Percentiles rank a stretch among this genome's conserved stretches.
phyloP scores from a whole-genome alignment of 1,284 basidiomycete species.

The Microbotryomycetes sp. region DNA sequence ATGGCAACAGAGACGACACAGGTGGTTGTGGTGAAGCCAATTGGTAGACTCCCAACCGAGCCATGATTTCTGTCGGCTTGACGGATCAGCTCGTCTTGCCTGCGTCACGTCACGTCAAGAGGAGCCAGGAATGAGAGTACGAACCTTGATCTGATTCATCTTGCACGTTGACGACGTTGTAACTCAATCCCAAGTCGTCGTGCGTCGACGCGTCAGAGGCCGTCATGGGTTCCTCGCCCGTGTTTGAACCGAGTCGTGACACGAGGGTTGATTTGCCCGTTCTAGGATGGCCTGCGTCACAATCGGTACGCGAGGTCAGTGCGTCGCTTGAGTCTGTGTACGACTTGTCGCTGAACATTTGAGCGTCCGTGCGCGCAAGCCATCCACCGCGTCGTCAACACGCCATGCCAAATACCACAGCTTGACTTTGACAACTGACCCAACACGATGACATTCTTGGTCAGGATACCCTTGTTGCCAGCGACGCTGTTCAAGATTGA shows the following conservation, averaged over 20 bases:
- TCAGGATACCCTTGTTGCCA: conserved; percentile 70
- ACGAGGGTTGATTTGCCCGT: conserved; percentile 70
- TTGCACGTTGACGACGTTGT: conserved; percentile 74
- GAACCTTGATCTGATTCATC: conserved; percentile 84
- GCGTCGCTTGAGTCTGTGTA: no score
- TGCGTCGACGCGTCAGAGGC: conserved; percentile 33
- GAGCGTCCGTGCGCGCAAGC: no score
- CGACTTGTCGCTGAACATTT: no score
- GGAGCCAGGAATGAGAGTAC: conserved; percentile 34
- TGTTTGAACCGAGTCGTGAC: conserved; percentile 53
- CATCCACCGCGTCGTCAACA: conserved; percentile 1
- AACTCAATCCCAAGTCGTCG: conserved; percentile 70
- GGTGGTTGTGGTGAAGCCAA: conserved; percentile 63
- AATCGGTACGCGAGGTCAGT: no score
- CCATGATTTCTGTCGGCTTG: conserved; percentile 27
- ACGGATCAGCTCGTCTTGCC: conserved; percentile 16
- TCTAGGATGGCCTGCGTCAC: conserved; percentile 44
- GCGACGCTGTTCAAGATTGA: conserved; percentile 85
- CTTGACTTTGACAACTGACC: conserved; percentile 66
- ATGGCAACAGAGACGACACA: conserved; percentile 70
- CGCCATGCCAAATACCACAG: not conserved
- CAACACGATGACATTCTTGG: conserved; percentile 75
- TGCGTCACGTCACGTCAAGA: conserved; percentile 10
- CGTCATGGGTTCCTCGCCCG: conserved; percentile 23
- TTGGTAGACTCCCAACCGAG: conserved; percentile 28